Conservation (phyloP, 2,329 filamentous ascomycete genomes). For the Ilyonectria sp. region DNA sequence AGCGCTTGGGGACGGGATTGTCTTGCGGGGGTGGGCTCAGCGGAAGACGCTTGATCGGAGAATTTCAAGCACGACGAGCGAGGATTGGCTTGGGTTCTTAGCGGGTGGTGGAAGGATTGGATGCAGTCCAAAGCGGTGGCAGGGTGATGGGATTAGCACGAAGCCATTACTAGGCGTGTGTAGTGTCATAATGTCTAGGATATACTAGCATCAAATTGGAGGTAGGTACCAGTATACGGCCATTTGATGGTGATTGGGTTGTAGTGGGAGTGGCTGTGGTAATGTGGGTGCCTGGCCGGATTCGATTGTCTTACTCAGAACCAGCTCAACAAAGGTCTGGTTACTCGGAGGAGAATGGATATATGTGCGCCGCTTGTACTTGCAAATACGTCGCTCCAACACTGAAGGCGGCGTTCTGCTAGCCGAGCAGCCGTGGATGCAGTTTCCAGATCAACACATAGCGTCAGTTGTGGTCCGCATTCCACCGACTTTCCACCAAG, state of each 20-base stretch:
- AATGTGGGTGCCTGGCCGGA: not conserved
- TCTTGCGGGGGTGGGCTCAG: slow-evolving; percentile 8
- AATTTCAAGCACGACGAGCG: slow-evolving; percentile 18
- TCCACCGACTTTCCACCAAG: too few relatives aligned
- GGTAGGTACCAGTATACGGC: too few relatives aligned
- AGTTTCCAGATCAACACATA: too few relatives aligned
- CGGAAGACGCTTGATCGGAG: slow-evolving; percentile 7
- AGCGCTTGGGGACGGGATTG: slow-evolving; percentile 25
- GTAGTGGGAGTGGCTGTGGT: slow-evolving; percentile 17
- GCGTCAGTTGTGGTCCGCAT: too few relatives aligned
- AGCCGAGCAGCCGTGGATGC: too few relatives aligned
- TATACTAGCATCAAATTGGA: not conserved
- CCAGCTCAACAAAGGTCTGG: too few relatives aligned
- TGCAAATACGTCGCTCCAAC: too few relatives aligned
- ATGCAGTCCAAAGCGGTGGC: not conserved
- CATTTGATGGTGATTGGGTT: not conserved
- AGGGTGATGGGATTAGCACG: not conserved
- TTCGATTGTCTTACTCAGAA: slow-evolving; percentile 1
- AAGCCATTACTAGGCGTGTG: not conserved
- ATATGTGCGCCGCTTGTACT: too few relatives aligned
- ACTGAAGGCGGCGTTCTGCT: too few relatives aligned
- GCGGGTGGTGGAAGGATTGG: not conserved
- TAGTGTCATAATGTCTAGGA: too few relatives aligned
- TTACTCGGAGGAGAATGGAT: too few relatives aligned
- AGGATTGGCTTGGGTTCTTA: slow-evolving; percentile 8